These are phyloP conservation scores for Aspergillus neoniger DNA, from an alignment of 2,329 filamentous ascomycete genomes.

Conservation along the genomic window DNA sequence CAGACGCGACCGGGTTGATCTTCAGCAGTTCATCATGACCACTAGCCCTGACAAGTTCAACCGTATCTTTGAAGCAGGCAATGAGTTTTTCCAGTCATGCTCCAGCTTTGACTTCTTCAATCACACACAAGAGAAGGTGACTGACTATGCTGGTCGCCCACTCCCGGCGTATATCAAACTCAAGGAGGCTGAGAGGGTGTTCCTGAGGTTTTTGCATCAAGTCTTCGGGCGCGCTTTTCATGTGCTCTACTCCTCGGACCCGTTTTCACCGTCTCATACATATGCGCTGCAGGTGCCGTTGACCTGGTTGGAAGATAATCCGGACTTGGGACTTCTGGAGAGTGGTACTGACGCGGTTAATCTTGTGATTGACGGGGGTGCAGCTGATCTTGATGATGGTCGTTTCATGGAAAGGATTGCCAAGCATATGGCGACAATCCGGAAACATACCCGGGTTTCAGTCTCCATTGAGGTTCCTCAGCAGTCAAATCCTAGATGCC, in stretches of 20 bases:
- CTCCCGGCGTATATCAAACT: background rate
- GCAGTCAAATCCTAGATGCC: background rate
- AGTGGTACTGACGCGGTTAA: background rate
- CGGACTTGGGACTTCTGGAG: background rate
- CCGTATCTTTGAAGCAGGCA: slow-evolving; percentile 18
- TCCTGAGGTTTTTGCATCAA: background rate
- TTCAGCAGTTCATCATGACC: slow-evolving; percentile 24
- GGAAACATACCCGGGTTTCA: background rate
- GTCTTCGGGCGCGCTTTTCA: background rate
- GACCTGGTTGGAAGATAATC: background rate
- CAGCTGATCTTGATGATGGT: background rate
- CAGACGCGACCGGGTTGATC: slow-evolving; percentile 44
- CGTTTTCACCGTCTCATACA: background rate
- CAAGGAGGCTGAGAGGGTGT: background rate
- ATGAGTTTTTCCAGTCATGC: slow-evolving; percentile 38
- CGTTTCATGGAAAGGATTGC: background rate
- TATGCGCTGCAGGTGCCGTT: background rate
- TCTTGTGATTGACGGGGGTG: background rate
- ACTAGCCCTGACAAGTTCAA: slow-evolving; percentile 22
- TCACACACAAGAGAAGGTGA: background rate
- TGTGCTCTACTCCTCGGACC: background rate
- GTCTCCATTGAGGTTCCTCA: background rate
- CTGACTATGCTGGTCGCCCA: background rate
- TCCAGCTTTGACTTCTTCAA: slow-evolving; percentile 22
- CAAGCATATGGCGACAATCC: background rate